Conservation (phyloP, 202 grass and related monocot species). For the Zizania palustris region DNA sequence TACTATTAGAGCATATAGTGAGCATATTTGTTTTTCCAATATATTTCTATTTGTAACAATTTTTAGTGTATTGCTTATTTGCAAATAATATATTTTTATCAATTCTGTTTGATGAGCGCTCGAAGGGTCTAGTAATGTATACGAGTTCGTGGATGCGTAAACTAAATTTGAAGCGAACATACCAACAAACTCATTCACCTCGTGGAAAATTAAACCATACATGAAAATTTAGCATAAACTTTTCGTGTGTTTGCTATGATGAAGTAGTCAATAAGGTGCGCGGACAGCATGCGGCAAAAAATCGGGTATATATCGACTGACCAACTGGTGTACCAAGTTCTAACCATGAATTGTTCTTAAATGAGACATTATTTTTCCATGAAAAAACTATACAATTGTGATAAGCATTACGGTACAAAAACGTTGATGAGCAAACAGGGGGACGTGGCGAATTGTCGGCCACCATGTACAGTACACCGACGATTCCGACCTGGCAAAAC, state of each 20-base stretch:
- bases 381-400: too few relatives aligned
- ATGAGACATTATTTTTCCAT: too few relatives aligned
- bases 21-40: too few relatives aligned
- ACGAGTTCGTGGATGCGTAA: neutral
- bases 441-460: constrained; percentile 7
- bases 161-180: neutral
- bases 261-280: constrained; percentile 13
- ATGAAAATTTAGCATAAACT: neutral
- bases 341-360: neutral
- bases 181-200: neutral
- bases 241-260: neutral
- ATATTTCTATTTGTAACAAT: too few relatives aligned
- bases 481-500: constrained; percentile 40
- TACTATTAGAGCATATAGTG: too few relatives aligned
- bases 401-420: neutral
- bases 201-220: neutral
- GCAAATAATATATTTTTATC: too few relatives aligned
- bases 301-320: neutral
- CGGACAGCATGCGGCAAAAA: constrained; percentile 17
- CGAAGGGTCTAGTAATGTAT: too few relatives aligned
- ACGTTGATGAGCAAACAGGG: neutral
- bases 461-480: neutral
- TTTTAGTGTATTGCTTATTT: too few relatives aligned
- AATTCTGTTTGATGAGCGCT: too few relatives aligned
- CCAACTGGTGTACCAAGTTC: neutral